phyloP scores from a whole-genome alignment of 495 filamentous ascomycete species.

The Umbilicaria muhlenbergii region DNA sequence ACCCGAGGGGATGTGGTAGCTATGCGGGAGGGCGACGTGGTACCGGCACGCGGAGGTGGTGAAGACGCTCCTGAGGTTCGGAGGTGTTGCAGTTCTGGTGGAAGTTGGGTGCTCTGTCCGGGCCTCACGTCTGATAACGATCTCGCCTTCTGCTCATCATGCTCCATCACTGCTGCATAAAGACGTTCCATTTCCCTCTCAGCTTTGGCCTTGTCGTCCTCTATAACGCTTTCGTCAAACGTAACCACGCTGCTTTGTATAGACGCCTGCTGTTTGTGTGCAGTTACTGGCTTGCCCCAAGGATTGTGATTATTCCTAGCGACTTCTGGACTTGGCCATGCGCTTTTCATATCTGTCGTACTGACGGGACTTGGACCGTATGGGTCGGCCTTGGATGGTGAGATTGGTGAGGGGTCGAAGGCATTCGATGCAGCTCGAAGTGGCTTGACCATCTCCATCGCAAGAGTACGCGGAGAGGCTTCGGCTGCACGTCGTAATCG shows the following conservation, averaged over 20 bases:
- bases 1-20: constrained; percentile 22
- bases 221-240: constrained; percentile 62
- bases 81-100: constrained; percentile 17
- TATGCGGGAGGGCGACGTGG: constrained; percentile 21
- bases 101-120: constrained; percentile 7
- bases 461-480: constrained; percentile 32
- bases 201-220: constrained; percentile 52
- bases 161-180: constrained; percentile 82
- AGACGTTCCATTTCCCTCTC: constrained; percentile 75
- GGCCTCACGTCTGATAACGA: constrained; percentile 9
- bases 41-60: constrained; percentile 10
- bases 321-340: constrained; percentile 25
- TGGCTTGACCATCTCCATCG: constrained; percentile 49
- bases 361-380: constrained; percentile 33
- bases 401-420: constrained; percentile 16
- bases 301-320: constrained; percentile 21
- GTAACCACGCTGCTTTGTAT: constrained; percentile 36
- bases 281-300: constrained; percentile 27
- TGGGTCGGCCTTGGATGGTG: constrained; percentile 14
- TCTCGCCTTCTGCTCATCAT: constrained; percentile 54
- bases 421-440: constrained; percentile 12
- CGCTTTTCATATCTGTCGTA: constrained; percentile 14
- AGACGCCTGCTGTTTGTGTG: constrained; percentile 21
- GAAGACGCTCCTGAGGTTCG: constrained; percentile 7
- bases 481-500: constrained; percentile 39